phyloP scores from a whole-genome alignment of 805 yeast species.

The Cyberlindnera americana region DNA sequence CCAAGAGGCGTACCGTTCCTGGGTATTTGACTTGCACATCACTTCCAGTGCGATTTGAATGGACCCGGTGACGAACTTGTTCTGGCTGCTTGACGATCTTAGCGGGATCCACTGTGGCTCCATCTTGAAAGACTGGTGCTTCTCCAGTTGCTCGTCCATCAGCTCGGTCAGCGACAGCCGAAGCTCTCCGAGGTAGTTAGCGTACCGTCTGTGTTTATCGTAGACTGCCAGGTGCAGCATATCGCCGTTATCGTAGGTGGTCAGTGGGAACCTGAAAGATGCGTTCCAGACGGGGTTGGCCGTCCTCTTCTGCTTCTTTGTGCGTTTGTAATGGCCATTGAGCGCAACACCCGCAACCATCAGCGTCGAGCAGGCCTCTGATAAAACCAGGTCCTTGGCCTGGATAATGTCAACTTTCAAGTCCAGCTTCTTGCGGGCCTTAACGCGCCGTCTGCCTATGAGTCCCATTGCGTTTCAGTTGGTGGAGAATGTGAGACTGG shows the following conservation, averaged over 20 bases:
- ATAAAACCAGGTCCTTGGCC: slow-evolving; percentile 25
- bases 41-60: slow-evolving; percentile 41
- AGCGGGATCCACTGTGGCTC: slow-evolving; percentile 43
- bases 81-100: slow-evolving; percentile 36
- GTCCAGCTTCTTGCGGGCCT: slow-evolving; percentile 13
- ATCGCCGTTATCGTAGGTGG: slow-evolving; percentile 8
- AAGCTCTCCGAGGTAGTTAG: slow-evolving; percentile 28
- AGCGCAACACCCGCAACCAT: slow-evolving; percentile 27
- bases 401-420: slow-evolving; percentile 19
- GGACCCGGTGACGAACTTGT: slow-evolving; percentile 47
- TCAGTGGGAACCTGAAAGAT: slow-evolving; percentile 16
- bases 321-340: slow-evolving; percentile 21
- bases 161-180: slow-evolving; percentile 23
- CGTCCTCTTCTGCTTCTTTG: slow-evolving; percentile 21
- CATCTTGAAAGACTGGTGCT: slow-evolving; percentile 8
- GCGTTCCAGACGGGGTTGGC: slow-evolving; percentile 26
- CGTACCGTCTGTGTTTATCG: slow-evolving; percentile 27
- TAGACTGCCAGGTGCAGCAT: slow-evolving; percentile 24
- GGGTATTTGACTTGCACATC: slow-evolving; percentile 19
- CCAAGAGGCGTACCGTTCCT: slow-evolving; percentile 25
- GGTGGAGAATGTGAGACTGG: no score
- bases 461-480: slow-evolving; percentile 15
- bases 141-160: slow-evolving; percentile 10
- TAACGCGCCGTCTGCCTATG: background rate
- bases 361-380: slow-evolving; percentile 13